A percentile compares a stretch with the other conserved stretches of the same genome.
phyloP scores from a whole-genome alignment of 768 basidiomycete genomes.

The Cubamyces sp. region DNA sequence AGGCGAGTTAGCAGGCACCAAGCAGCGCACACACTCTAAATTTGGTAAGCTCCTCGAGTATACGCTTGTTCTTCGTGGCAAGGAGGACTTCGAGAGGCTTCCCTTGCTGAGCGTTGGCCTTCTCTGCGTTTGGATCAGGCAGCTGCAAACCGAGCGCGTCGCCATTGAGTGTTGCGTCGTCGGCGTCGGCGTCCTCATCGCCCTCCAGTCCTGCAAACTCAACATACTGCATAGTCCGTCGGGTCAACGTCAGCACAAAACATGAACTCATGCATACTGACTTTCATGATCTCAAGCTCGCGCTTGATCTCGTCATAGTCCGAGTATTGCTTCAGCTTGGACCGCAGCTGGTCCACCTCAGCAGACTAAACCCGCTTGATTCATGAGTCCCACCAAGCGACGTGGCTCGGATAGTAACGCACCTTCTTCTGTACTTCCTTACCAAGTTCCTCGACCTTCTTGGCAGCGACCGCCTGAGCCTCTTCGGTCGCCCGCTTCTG shows the following conservation, averaged over 20 bases:
- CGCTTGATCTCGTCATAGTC: slow-evolving; percentile 99
- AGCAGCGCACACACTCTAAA: slow-evolving; percentile 62
- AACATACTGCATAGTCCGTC: slow-evolving; percentile 67
- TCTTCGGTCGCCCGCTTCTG: slow-evolving; percentile 58
- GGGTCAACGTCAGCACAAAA: background rate
- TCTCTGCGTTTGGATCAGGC: slow-evolving; percentile 89
- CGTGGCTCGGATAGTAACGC: background rate
- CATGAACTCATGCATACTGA: slow-evolving; percentile 31
- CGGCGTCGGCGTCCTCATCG: slow-evolving; percentile 60
- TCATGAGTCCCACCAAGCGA: background rate
- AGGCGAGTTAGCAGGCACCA: background rate
- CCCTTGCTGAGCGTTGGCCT: slow-evolving; percentile 73
- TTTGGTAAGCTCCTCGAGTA: slow-evolving; percentile 91
- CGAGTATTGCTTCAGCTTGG: slow-evolving; percentile 67
- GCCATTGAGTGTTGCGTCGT: slow-evolving; percentile 41
- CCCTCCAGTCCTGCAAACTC: slow-evolving; percentile 92
- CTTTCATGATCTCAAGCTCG: slow-evolving; percentile 99
- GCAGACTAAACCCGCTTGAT: slow-evolving; percentile 41
- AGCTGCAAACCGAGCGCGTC: slow-evolving; percentile 62
- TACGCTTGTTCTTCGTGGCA: slow-evolving; percentile 90
- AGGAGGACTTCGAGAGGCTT: slow-evolving; percentile 90
- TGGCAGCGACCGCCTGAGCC: slow-evolving; percentile 49
- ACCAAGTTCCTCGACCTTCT: slow-evolving; percentile 60
- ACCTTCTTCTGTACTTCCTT: slow-evolving; percentile 65
- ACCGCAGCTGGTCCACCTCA: slow-evolving; percentile 72